These are phyloP conservation scores for Kwoniella sp. DNA, from an alignment of 768 basidiomycete genomes.

Conservation along the genomic window DNA sequence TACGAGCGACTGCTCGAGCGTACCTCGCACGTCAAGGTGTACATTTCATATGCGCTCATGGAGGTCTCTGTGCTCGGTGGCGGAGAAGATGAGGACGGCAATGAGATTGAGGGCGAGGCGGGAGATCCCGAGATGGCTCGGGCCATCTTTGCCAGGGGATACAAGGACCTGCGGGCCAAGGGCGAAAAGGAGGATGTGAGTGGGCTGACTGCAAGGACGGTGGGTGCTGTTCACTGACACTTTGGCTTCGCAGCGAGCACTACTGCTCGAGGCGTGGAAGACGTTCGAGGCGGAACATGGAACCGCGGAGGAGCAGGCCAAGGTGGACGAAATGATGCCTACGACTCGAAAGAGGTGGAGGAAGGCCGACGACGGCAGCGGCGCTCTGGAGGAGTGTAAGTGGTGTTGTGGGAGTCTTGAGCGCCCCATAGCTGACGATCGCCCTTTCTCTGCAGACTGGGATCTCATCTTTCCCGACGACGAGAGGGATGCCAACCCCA, in stretches of 20 bases:
- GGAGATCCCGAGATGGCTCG: conserved; percentile 69
- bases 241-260: conserved; percentile 64
- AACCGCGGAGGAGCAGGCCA: conserved; percentile 64
- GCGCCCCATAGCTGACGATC: neutral
- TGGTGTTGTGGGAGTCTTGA: neutral
- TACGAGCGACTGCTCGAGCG: conserved; percentile 81
- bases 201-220: neutral
- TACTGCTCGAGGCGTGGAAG: conserved; percentile 92
- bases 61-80: conserved; percentile 63
- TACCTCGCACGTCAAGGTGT: conserved; percentile 86
- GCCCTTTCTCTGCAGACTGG: conserved; percentile 61
- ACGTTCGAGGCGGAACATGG: conserved; percentile 81
- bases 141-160: conserved; percentile 77
- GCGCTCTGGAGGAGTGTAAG: conserved; percentile 67
- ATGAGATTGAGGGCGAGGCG: conserved; percentile 58
- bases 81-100: conserved; percentile 49
- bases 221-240: neutral
- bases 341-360: conserved; percentile 78
- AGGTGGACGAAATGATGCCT: conserved; percentile 90
- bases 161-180: conserved; percentile 76
- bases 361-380: conserved; percentile 78
- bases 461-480: conserved; percentile 95
- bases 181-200: conserved; percentile 82
- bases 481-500: conserved; percentile 86
- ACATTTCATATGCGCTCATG: conserved; percentile 91